phyloP scores from a whole-genome alignment of 2,329 filamentous ascomycete genomes.

The Claviceps spartinae region DNA sequence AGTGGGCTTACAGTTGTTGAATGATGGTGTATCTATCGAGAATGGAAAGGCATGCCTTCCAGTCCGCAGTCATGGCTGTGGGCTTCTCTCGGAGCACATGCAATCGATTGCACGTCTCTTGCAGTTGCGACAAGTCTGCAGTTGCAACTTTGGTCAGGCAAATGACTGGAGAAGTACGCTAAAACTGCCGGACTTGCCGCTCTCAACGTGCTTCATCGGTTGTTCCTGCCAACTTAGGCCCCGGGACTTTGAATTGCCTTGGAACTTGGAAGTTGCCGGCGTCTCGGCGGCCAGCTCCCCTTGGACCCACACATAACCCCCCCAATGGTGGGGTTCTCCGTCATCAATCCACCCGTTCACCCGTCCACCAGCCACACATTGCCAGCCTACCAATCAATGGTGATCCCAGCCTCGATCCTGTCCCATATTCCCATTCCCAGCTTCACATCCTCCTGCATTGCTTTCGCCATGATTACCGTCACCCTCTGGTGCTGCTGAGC shows the following conservation, averaged over 20 bases:
- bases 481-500: constrained; percentile 6
- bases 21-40: constrained; percentile 50
- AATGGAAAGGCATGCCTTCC: constrained; percentile 41
- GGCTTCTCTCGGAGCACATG: background rate
- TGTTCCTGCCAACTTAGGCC: background rate
- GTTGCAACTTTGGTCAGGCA: too few relatives aligned
- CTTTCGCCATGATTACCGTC: background rate
- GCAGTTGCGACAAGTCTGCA: too few relatives aligned
- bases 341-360: background rate
- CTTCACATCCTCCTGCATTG: constrained; percentile 2
- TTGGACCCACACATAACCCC: background rate
- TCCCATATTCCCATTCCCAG: background rate
- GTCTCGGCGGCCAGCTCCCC: background rate
- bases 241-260: background rate
- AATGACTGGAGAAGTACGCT: too few relatives aligned
- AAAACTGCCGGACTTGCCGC: background rate
- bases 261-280: background rate
- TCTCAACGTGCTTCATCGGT: background rate
- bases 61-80: constrained; percentile 4
- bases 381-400: background rate
- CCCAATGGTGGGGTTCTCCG: background rate
- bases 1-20: constrained; percentile 29
- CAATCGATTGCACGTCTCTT: background rate
- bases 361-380: constrained; percentile 2
- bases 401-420: background rate